Evolutionary conservation across 306 rosid genomes (phyloP), one percentile per base, ranked within the genome.

Genomic region (Geum urbanum): DNA sequence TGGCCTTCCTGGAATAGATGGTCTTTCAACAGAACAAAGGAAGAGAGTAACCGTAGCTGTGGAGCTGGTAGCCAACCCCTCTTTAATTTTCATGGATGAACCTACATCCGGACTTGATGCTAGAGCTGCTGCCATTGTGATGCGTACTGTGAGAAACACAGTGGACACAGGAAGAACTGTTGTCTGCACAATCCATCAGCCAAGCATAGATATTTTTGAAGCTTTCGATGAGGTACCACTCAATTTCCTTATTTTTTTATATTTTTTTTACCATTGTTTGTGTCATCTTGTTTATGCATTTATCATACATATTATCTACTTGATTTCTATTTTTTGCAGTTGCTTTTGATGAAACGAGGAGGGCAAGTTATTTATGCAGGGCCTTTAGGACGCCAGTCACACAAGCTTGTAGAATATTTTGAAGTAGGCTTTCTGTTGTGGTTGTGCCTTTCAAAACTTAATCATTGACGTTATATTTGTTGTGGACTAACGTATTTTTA

Each of bases 151-250:
- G 45, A 71, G 85, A 57, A 82, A 82, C 75, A 82, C 82, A 3
- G 85, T 82, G 2, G 85, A 82, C 65, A 82, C 85, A 6, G 85
- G 83, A 4, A 60, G 85, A 71, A 82, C 85, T 24, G 78, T 82
- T 14, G 85, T 82, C 6, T 78, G 85, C 78, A 82, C 85, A 32
- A 82, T 82, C 73, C 85, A 82, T 69, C 85, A 82, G 52, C 85
- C 85, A 44, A 82, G 83, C 72, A 77, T 82, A 52, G 83, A 78
- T 70, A 82, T 82, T 41, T 78, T 82, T 37, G 85, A 82, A 71
- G 76, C 86, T 88, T 83, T 83, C 14, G 87, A 83, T 37, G 82
- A 83, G 86, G 86, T 78, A 51, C 13, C 32, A 47, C 58, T 56
- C 15, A 27, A 51, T 18, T 18, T 50, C 50, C n/a, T 50, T 16